Base-by-base conservation (phyloP, 1,139 yeast genomes). In the Nematodospora anomalae region DNA sequence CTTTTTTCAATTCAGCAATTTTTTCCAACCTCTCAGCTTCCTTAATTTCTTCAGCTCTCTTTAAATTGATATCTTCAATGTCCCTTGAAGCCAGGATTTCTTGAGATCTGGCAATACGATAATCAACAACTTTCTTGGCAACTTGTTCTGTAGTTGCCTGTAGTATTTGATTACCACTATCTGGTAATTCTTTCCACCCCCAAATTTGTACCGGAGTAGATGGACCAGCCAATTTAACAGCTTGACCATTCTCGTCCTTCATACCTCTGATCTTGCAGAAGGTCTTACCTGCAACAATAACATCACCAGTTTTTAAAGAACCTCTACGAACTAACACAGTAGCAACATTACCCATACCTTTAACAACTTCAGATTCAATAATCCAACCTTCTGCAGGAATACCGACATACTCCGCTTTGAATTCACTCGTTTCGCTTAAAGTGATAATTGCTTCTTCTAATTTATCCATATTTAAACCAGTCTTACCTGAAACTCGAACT, bases 131-230 rank as follows among this genome's bases (percentile, higher is more conserved):
- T 48, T 79, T 80, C 50, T 87, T 90, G 9, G 96, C 96, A 28
- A 70, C 59, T 21, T 75, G 71, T 55, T 90, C 97, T 47, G 67
- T 76, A 41, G 75, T 74, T 6, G 95, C 95, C 54, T 88, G 84
- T 6, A 92, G 58, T 1, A 86, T 80, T 47, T 79, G 80, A 46
- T 89, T 96, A 2, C 99, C 99, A 14, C 96, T 94, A 35, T 79
- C 86, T 0, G 98, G 98, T 31, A 89, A 64, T 27, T 82, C 92
- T 53, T 86, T 89, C 98, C 98, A 92, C 0, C 99, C 98, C 61
- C 89, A 76, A 4, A 92, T 72, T 52, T 89, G 95, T 1, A 88
- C 95, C 0, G 97, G 97, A 3, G 86, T 82, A 0, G 97, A 85
- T 0, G 99, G 97, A 1, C 79, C 79, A 0, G 96, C 97, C 18